phyloP scores from a whole-genome alignment of 2,329 filamentous ascomycete genomes.

The Trichoderma sp. region DNA sequence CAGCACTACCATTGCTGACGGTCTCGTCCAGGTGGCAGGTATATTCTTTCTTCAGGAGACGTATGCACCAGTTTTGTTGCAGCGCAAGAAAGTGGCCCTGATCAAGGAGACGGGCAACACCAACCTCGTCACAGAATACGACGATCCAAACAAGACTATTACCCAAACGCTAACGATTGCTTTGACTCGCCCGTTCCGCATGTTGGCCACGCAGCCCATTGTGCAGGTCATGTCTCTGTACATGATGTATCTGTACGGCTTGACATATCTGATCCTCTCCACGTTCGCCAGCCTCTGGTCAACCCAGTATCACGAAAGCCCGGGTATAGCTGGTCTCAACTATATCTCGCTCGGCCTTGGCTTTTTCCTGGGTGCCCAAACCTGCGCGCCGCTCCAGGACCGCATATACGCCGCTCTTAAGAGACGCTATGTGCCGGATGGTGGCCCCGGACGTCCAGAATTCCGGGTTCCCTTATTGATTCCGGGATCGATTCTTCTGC shows the following conservation, averaged over 20 bases:
- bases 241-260: slow-evolving; percentile 64
- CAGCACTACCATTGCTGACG: slow-evolving; percentile 63
- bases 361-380: slow-evolving; percentile 36
- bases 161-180: slow-evolving; percentile 56
- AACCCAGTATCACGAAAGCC: slow-evolving; percentile 58
- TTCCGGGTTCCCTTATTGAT: slow-evolving; percentile 47
- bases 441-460: slow-evolving; percentile 42
- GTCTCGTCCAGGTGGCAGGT: slow-evolving; percentile 58
- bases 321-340: slow-evolving; percentile 45
- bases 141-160: slow-evolving; percentile 39
- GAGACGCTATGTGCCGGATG: slow-evolving; percentile 39
- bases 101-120: slow-evolving; percentile 58
- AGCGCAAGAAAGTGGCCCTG: slow-evolving; percentile 58
- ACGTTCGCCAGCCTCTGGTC: slow-evolving; percentile 57
- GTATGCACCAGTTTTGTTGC: slow-evolving; percentile 61
- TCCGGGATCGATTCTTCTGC: slow-evolving; percentile 43
- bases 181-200: slow-evolving; percentile 62
- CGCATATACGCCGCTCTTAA: slow-evolving; percentile 47
- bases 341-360: slow-evolving; percentile 35
- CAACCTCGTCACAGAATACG: slow-evolving; percentile 52
- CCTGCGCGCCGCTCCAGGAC: slow-evolving; percentile 48
- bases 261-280: slow-evolving; percentile 57
- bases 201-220: slow-evolving; percentile 64
- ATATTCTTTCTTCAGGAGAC: slow-evolving; percentile 63
- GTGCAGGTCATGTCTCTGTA: slow-evolving; percentile 67